Evolutionary conservation across 192 early-diverging fungal species (phyloP).

Genomic region (Podila minutissima): DNA sequence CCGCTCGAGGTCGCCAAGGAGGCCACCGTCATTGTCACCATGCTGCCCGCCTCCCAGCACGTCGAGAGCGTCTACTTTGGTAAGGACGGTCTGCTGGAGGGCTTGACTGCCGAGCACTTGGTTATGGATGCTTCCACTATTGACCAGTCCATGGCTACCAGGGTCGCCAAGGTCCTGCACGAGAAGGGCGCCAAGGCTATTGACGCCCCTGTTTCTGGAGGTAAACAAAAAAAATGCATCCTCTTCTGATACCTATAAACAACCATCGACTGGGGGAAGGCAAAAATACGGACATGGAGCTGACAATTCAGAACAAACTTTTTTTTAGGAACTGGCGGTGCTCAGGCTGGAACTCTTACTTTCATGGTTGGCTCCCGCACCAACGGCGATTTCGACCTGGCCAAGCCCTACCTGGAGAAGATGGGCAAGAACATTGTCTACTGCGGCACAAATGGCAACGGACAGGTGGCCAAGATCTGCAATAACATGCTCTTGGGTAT

Average conservation of each 20-base stretch:
- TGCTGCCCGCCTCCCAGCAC: conserved; percentile 87
- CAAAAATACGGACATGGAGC: background rate
- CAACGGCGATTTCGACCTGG: conserved; percentile 66
- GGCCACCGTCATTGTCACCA: conserved; percentile 85
- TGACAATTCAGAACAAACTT: background rate
- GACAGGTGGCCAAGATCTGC: conserved; percentile 95
- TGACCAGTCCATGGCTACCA: conserved; percentile 79
- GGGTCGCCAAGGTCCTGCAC: conserved; percentile 71
- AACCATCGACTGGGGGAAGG: background rate
- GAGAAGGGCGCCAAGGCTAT: conserved; percentile 72
- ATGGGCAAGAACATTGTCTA: conserved; percentile 95
- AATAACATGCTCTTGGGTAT: conserved; percentile 98
- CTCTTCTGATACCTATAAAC: background rate
- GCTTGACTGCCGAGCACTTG: conserved; percentile 56
- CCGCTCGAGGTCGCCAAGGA: conserved; percentile 78
- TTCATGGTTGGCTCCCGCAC: conserved; percentile 93
- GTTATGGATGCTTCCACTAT: conserved; percentile 96
- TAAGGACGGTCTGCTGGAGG: conserved; percentile 68
- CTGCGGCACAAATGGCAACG: conserved; percentile 85
- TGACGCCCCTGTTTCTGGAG: conserved; percentile 97
- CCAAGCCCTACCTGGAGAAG: conserved; percentile 64
- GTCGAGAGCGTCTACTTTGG: conserved; percentile 88
- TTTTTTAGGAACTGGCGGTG: conserved; percentile 78
- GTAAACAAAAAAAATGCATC: conserved; percentile 39
- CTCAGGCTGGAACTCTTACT: conserved; percentile 88